phyloP scores from a whole-genome alignment of 2,329 filamentous ascomycete species.

The Talaromyces marneffei region DNA sequence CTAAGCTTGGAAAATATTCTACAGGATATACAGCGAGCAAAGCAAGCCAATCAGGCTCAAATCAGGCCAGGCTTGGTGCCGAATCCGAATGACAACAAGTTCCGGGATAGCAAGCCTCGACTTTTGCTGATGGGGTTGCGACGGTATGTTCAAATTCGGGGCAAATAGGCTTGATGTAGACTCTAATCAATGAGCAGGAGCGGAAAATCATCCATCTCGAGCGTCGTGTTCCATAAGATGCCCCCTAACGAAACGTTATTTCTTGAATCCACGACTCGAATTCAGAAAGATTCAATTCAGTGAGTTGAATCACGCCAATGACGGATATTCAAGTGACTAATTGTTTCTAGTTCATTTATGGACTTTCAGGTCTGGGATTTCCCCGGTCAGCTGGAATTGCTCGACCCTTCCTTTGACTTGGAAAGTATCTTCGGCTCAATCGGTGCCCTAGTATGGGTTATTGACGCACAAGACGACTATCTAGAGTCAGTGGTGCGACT shows the following conservation, averaged over 20 bases:
- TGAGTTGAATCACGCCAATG: constrained; percentile 45
- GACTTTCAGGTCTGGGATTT: constrained; percentile 99
- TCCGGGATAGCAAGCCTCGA: constrained; percentile 66
- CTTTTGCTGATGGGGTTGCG: constrained; percentile 91
- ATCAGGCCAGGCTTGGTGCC: constrained; percentile 19
- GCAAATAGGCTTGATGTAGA: not conserved
- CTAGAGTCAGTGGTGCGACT: constrained; percentile 82
- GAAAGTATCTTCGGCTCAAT: constrained; percentile 92
- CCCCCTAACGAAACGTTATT: constrained; percentile 94
- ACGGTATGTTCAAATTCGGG: constrained; percentile 54
- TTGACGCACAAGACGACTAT: constrained; percentile 97
- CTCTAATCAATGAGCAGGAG: constrained; percentile 55
- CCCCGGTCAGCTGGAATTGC: constrained; percentile 88
- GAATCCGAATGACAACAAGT: constrained; percentile 35
- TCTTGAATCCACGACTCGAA: constrained; percentile 86
- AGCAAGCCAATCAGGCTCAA: constrained; percentile 21
- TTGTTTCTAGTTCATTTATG: constrained; percentile 76
- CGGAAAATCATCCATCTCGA: constrained; percentile 96
- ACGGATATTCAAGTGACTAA: constrained; percentile 5
- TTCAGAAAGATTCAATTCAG: constrained; percentile 94
- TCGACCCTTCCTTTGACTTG: constrained; percentile 82
- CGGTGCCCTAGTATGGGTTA: constrained; percentile 94
- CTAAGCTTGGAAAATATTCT: constrained; percentile 31
- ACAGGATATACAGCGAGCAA: constrained; percentile 26
- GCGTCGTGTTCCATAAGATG: constrained; percentile 98